These are phyloP conservation scores for Xylariales sp. DNA, from an alignment of 2,329 filamentous ascomycete genomes.

Conservation along the genomic window DNA sequence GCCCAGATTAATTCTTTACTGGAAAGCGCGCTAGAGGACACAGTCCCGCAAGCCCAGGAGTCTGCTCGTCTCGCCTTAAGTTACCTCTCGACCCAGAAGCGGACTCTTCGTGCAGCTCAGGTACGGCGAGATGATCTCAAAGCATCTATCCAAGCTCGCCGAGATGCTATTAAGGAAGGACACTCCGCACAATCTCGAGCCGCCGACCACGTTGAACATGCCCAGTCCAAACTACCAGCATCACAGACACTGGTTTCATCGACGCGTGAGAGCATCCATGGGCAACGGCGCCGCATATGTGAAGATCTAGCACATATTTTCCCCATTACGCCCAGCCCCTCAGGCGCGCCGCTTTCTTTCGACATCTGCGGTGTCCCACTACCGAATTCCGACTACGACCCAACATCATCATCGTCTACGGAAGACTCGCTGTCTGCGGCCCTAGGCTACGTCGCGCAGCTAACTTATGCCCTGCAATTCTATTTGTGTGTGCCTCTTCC, in stretches of 20 bases:
- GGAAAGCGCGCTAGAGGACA: conserved; percentile 54
- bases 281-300: conserved; percentile 89
- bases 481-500: conserved; percentile 84
- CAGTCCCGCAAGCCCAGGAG: conserved; percentile 62
- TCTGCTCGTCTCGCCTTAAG: conserved; percentile 60
- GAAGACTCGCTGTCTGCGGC: conserved; percentile 83
- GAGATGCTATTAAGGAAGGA: conserved; percentile 74
- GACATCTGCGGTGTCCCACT: conserved; percentile 82
- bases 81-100: conserved; percentile 72
- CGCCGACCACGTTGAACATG: conserved; percentile 70
- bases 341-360: conserved; percentile 76
- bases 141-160: conserved; percentile 72
- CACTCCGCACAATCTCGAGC: conserved; percentile 68
- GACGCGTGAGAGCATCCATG: conserved; percentile 75
- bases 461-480: conserved; percentile 80
- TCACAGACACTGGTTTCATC: conserved; percentile 66
- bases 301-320: conserved; percentile 84
- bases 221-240: conserved; percentile 67
- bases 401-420: conserved; percentile 57
- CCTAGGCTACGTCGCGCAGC: conserved; percentile 80
- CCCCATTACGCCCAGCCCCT: conserved; percentile 74
- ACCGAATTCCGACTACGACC: conserved; percentile 82
- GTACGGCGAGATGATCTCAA: conserved; percentile 75
- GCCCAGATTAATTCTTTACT: conserved; percentile 78
- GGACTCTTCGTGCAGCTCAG: conserved; percentile 70